These are phyloP conservation scores for Paecilomyces sp. DNA, from an alignment of 2,329 filamentous ascomycete genomes.

Conservation along the genomic window DNA sequence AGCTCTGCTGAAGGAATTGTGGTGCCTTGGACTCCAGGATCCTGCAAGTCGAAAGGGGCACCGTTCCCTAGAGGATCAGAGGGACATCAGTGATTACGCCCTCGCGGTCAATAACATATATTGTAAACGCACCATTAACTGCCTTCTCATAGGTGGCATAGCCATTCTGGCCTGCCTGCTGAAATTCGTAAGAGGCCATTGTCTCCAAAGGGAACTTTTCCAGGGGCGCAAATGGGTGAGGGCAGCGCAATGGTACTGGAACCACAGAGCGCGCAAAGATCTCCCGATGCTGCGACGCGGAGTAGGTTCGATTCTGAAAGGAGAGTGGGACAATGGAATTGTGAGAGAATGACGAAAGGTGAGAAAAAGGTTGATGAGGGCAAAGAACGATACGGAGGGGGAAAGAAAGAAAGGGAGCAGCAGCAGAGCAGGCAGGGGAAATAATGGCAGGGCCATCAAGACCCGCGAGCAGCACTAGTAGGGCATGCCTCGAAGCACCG, in stretches of 20 bases:
- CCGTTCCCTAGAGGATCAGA: background rate
- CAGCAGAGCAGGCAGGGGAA: background rate
- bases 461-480: background rate
- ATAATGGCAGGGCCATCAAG: background rate
- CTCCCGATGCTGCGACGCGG: background rate
- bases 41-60: background rate
- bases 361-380: background rate
- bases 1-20: background rate
- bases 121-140: background rate
- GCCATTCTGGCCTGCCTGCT: background rate
- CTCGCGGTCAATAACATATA: background rate
- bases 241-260: background rate
- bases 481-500: background rate
- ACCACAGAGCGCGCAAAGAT: background rate
- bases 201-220: background rate
- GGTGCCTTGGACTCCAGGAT: background rate
- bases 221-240: background rate
- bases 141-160: background rate
- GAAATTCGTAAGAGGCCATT: background rate
- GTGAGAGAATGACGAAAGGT: background rate
- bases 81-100: background rate
- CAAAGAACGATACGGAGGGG: background rate
- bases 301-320: background rate
- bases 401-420: background rate
- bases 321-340: background rate